phyloP scores from a whole-genome alignment of 2,329 filamentous ascomycete species.

The Coniella vitis region DNA sequence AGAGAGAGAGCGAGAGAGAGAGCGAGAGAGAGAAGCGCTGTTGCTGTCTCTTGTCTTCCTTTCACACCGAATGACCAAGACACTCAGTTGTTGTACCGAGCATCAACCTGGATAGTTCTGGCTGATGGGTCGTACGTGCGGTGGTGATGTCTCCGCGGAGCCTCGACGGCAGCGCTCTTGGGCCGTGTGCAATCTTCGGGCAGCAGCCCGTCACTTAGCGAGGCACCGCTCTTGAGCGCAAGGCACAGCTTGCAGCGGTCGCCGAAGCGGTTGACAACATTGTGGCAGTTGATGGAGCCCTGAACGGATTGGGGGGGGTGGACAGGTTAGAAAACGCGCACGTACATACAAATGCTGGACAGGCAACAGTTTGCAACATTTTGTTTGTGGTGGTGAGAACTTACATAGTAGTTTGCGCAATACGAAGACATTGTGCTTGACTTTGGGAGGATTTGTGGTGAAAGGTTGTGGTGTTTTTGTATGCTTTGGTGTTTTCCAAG shows the following conservation, averaged over 20 bases:
- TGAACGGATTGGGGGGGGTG: constrained; percentile 17
- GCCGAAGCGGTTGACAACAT: constrained; percentile 29
- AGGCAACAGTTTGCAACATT: neutral
- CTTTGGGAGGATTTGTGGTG: neutral
- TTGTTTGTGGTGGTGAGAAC: constrained; percentile 1
- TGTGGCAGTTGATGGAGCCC: constrained; percentile 31
- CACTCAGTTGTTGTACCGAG: constrained; percentile 4
- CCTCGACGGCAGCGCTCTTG: constrained; percentile 12
- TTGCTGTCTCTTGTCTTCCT: too few species aligned
- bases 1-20: too few species aligned
- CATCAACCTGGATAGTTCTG: constrained; percentile 10
- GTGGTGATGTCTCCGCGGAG: constrained; percentile 9
- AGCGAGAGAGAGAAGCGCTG: too few species aligned
- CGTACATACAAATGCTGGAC: neutral
- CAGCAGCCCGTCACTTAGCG: constrained; percentile 22
- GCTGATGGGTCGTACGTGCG: constrained; percentile 7
- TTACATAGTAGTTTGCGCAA: constrained; percentile 33
- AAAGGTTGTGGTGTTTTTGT: neutral
- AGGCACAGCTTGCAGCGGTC: constrained; percentile 31
- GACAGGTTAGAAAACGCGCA: neutral
- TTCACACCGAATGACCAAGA: too few species aligned
- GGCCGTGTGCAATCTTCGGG: constrained; percentile 17
- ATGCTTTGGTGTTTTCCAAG: too few species aligned
- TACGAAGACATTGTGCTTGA: constrained; percentile 28
- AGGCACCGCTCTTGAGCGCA: constrained; percentile 22